phyloP scores from a whole-genome alignment of 2,329 filamentous ascomycete genomes.

The Trichoderma endophyticum region DNA sequence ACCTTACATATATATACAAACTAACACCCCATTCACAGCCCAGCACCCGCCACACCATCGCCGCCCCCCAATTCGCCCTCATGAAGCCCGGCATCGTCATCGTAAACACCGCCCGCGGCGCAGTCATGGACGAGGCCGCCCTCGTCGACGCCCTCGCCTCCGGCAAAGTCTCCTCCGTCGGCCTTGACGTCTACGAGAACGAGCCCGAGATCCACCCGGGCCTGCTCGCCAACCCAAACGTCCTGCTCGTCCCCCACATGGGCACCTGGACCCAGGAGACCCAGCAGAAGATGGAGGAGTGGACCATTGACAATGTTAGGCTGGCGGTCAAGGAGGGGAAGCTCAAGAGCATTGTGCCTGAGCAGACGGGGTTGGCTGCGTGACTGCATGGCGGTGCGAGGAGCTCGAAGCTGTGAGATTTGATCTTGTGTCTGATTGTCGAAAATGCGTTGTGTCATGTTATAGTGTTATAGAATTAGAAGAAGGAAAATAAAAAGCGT shows the following conservation, averaged over 20 bases:
- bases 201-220: slow-evolving; percentile 75
- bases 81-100: slow-evolving; percentile 79
- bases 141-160: slow-evolving; percentile 69
- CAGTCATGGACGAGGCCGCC: slow-evolving; percentile 77
- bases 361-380: slow-evolving; percentile 50
- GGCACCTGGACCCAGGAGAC: slow-evolving; percentile 75
- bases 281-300: slow-evolving; percentile 68
- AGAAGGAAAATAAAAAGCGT: neutral
- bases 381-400: neutral
- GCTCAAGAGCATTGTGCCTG: slow-evolving; percentile 67
- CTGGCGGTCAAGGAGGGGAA: slow-evolving; percentile 59
- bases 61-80: slow-evolving; percentile 63
- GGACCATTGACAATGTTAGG: slow-evolving; percentile 68
- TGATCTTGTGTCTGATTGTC: neutral
- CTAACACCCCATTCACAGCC: slow-evolving; percentile 33
- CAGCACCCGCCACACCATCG: slow-evolving; percentile 73
- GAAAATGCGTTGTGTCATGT: neutral
- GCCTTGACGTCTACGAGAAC: slow-evolving; percentile 79
- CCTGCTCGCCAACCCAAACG: slow-evolving; percentile 65
- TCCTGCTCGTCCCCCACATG: slow-evolving; percentile 80
- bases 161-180: slow-evolving; percentile 67
- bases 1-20: neutral
- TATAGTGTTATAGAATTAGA: neutral
- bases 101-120: slow-evolving; percentile 79
- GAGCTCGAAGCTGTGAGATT: neutral